phyloP scores from a whole-genome alignment of 2,329 filamentous ascomycete species.

The Aspergillus novofumigatus region DNA sequence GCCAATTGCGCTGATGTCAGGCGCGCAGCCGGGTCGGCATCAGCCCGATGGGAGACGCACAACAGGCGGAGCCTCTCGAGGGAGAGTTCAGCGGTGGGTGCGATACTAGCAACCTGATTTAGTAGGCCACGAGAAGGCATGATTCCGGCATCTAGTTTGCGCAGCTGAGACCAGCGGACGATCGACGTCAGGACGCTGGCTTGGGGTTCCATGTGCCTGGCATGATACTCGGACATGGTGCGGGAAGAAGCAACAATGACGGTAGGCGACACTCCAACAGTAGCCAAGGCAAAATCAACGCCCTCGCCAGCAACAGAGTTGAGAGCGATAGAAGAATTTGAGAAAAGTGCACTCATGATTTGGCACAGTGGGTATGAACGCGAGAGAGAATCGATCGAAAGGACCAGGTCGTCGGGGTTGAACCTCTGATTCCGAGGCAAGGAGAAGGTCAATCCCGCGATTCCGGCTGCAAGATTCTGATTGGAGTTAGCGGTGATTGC shows the following conservation, averaged over 20 bases:
- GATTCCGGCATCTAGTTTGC: conserved; percentile 66
- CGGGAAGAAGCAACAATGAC: conserved; percentile 74
- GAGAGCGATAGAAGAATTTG: conserved; percentile 78
- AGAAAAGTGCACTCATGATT: conserved; percentile 77
- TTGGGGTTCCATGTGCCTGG: conserved; percentile 56
- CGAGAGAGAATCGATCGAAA: conserved; percentile 77
- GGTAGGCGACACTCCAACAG: conserved; percentile 72
- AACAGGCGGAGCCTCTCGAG: conserved; percentile 73
- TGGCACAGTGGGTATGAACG: conserved; percentile 74
- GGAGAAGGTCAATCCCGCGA: conserved; percentile 71
- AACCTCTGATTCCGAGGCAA: conserved; percentile 73
- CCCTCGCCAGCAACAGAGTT: conserved; percentile 78
- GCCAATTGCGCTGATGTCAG: conserved; percentile 68
- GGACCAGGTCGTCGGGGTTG: conserved; percentile 70
- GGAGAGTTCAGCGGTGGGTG: conserved; percentile 38
- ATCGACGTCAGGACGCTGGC: conserved; percentile 61
- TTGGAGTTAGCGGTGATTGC: conserved; percentile 1
- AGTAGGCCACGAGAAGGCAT: conserved; percentile 66
- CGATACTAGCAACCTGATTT: conserved; percentile 41
- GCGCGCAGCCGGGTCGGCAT: conserved; percentile 55
- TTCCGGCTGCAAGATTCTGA: conserved; percentile 79
- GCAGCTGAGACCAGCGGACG: conserved; percentile 68
- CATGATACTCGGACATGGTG: conserved; percentile 65
- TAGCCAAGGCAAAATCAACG: conserved; percentile 68
- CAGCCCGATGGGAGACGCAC: conserved; percentile 70